A percentile compares a stretch with the other conserved stretches of the same genome.
These are phyloP conservation scores for Capronia epimyces DNA, from an alignment of 2,329 filamentous ascomycete species.

Conservation along the genomic window DNA sequence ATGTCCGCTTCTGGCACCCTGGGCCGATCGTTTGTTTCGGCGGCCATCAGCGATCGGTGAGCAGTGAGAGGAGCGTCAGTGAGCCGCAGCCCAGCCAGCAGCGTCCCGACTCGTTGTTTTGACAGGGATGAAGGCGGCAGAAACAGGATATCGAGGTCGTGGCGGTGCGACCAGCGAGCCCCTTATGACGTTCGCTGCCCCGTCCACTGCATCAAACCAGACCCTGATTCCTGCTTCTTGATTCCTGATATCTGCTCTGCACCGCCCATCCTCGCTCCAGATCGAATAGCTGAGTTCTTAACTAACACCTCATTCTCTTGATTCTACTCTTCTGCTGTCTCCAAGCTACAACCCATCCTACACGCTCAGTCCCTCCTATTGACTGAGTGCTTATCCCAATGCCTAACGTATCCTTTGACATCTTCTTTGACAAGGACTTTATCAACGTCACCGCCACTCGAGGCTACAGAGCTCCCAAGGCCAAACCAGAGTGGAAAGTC, in stretches of 20 bases:
- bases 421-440: slow-evolving; percentile 31
- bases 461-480: slow-evolving; percentile 28
- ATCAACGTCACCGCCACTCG: slow-evolving; percentile 31
- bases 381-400: slow-evolving; percentile 25
- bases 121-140: slow-evolving; percentile 4
- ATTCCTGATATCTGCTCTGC: not conserved
- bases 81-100: slow-evolving; percentile 6
- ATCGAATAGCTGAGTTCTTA: slow-evolving; percentile 2
- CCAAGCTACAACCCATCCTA: not conserved
- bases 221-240: not conserved
- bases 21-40: not conserved
- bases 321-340: not conserved
- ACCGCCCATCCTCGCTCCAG: slow-evolving; percentile 1
- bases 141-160: slow-evolving; percentile 14
- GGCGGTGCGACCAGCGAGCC: slow-evolving; percentile 15
- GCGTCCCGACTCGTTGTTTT: slow-evolving; percentile 9
- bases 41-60: not conserved
- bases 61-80: slow-evolving; percentile 1
- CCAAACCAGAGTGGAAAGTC: slow-evolving; percentile 31
- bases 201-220: not conserved
- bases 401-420: slow-evolving; percentile 32
- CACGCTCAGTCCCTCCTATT: slow-evolving; percentile 3
- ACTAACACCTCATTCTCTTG: not conserved
- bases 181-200: slow-evolving; percentile 18
- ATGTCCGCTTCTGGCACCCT: not conserved